Percentiles rank a stretch among this genome's conserved stretches.
Conservation (phyloP, 2,329 filamentous ascomycete species). For the Epichloe uncinata region DNA sequence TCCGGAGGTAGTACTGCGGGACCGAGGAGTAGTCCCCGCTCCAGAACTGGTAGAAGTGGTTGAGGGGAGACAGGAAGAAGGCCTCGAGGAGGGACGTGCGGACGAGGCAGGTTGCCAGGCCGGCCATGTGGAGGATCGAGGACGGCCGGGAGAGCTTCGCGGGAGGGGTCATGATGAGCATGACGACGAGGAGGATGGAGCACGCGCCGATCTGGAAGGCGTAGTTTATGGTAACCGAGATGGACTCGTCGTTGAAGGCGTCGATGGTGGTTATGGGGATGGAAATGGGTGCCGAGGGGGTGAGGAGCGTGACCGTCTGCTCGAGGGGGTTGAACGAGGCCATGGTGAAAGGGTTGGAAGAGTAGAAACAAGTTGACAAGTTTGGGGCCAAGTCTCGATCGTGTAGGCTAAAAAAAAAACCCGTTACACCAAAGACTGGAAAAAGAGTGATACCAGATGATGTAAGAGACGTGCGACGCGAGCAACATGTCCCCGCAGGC, state of each 20-base stretch:
- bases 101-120: slow-evolving; percentile 46
- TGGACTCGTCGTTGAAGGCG: slow-evolving; percentile 16
- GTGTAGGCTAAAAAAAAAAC: background rate
- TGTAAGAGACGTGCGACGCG: too few relatives aligned
- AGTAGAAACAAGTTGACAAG: too few relatives aligned
- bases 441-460: too few relatives aligned
- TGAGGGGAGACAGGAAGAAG: slow-evolving; percentile 47
- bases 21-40: slow-evolving; percentile 40
- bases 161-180: slow-evolving; percentile 52
- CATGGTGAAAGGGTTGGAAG: background rate
- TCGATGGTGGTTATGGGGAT: slow-evolving; percentile 23
- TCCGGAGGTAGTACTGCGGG: slow-evolving; percentile 20
- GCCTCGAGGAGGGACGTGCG: slow-evolving; percentile 43
- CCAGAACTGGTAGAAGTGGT: slow-evolving; percentile 48
- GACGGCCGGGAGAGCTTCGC: slow-evolving; percentile 51
- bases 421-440: too few relatives aligned
- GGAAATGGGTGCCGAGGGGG: slow-evolving; percentile 14
- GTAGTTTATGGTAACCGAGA: slow-evolving; percentile 45
- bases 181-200: slow-evolving; percentile 48
- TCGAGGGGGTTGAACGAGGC: slow-evolving; percentile 19
- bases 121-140: slow-evolving; percentile 50
- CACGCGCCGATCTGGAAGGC: slow-evolving; percentile 58
- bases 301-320: slow-evolving; percentile 24
- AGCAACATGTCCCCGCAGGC: too few relatives aligned
- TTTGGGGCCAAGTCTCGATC: too few relatives aligned